phyloP scores from a whole-genome alignment of 805 yeast species.

The Candida tammaniensis region DNA sequence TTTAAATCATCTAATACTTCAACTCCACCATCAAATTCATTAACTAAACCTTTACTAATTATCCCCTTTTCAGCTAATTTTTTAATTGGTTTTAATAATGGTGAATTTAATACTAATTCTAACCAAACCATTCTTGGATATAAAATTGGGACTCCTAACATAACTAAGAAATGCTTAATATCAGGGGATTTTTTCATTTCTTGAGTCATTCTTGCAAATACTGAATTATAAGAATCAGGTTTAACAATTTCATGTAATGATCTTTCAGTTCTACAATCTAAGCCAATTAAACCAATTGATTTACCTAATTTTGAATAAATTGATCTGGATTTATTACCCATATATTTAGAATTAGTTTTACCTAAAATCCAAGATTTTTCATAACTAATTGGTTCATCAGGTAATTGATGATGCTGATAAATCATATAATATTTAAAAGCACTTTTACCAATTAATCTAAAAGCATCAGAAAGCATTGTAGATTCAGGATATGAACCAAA shows the following conservation, averaged over 20 bases:
- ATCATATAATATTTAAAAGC: constrained; percentile 88
- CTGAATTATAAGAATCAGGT: constrained; percentile 51
- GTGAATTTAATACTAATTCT: constrained; percentile 68
- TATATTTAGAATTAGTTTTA: constrained; percentile 58
- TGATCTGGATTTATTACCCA: constrained; percentile 65
- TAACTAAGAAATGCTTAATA: constrained; percentile 71
- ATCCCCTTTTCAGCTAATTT: constrained; percentile 58
- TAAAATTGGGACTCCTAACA: constrained; percentile 93
- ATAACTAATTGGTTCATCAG: constrained; percentile 35
- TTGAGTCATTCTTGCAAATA: constrained; percentile 56
- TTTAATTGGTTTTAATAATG: constrained; percentile 59
- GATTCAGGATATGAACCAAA: constrained; percentile 81
- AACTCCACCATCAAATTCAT: constrained; percentile 88
- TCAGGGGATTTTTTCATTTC: constrained; percentile 54
- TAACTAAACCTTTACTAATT: constrained; percentile 69
- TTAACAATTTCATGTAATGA: constrained; percentile 56
- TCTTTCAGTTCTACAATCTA: constrained; percentile 94
- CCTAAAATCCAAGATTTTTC: constrained; percentile 56
- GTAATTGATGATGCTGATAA: constrained; percentile 80
- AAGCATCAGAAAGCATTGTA: constrained; percentile 72
- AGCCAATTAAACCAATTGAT: constrained; percentile 66
- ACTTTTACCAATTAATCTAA: constrained; percentile 66
- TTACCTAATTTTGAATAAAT: constrained; percentile 72
- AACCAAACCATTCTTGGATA: constrained; percentile 93
- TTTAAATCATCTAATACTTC: constrained; percentile 90